Percentiles rank a stretch among this genome's conserved stretches.
phyloP scores from a whole-genome alignment of 163 green algal species.

The Volvox carteri region DNA sequence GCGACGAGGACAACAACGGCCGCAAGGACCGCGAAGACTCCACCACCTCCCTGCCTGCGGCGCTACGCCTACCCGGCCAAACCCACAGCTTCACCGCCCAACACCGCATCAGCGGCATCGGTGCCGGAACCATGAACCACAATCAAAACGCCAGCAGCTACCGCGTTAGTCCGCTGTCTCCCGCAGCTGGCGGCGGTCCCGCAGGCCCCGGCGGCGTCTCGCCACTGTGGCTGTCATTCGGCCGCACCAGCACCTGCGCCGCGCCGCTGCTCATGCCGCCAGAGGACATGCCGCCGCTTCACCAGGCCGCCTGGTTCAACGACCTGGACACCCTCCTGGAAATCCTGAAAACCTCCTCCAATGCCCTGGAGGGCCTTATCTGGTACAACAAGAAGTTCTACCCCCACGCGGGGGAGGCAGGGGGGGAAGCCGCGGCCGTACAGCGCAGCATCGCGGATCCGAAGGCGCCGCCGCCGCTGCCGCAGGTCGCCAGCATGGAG shows the following conservation, averaged over 20 bases:
- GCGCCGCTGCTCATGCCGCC: not conserved
- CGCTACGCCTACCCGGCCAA: not conserved
- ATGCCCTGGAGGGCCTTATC: not conserved
- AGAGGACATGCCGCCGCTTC: slow-evolving; percentile 24
- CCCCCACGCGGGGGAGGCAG: not conserved
- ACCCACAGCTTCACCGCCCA: not conserved
- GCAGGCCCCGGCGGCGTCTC: too few species aligned
- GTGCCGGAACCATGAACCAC: not conserved
- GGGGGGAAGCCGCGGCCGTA: too few species aligned
- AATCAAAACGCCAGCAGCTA: not conserved
- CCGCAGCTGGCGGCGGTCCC: not conserved
- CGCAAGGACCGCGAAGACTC: not conserved
- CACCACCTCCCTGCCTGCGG: not conserved
- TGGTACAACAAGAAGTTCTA: slow-evolving; percentile 36
- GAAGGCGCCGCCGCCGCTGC: not conserved
- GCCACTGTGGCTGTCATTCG: not conserved
- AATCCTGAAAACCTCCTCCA: slow-evolving; percentile 20
- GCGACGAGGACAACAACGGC: not conserved
- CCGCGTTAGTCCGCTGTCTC: not conserved
- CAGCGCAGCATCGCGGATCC: not conserved
- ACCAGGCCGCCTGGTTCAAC: slow-evolving; percentile 35
- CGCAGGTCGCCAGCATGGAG: not conserved
- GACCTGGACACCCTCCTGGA: slow-evolving; percentile 35
- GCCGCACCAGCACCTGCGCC: not conserved
- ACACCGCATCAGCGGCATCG: not conserved